phyloP scores from a whole-genome alignment of 306 rosid genomes.

The Aeschynomene evenia region DNA sequence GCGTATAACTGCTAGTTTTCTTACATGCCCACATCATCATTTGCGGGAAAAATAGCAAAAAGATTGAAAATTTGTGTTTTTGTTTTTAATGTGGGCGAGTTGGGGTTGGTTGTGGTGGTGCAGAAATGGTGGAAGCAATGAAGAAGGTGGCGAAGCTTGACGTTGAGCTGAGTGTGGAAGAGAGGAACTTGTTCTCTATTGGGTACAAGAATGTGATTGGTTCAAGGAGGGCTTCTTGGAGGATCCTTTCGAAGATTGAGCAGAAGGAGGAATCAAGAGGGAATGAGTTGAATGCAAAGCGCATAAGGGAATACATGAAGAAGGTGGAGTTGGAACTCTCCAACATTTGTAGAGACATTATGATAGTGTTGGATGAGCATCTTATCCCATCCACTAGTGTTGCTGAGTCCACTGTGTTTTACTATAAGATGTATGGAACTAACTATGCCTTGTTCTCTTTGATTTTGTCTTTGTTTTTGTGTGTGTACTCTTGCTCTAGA shows the following conservation, averaged over 20 bases:
- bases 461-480: not conserved
- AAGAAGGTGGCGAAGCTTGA: slow-evolving; percentile 39
- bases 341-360: slow-evolving; percentile 44
- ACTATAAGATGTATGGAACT: slow-evolving; percentile 42
- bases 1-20: not conserved
- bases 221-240: slow-evolving; percentile 46
- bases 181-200: slow-evolving; percentile 46
- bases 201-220: slow-evolving; percentile 52
- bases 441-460: not conserved
- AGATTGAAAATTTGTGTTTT: not conserved
- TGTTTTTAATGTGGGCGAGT: not conserved
- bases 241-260: slow-evolving; percentile 43
- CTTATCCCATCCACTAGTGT: slow-evolving; percentile 45
- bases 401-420: slow-evolving; percentile 37
- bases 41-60: not conserved
- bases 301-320: slow-evolving; percentile 30
- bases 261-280: slow-evolving; percentile 48
- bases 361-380: slow-evolving; percentile 48
- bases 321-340: slow-evolving; percentile 47
- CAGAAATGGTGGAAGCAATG: slow-evolving; percentile 48
- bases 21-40: slow-evolving; percentile 2
- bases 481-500: no score
- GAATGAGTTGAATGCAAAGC: slow-evolving; percentile 37
- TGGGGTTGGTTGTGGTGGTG: slow-evolving; percentile 1
- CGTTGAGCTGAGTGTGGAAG: slow-evolving; percentile 46